These are phyloP conservation scores for Botrytis porri DNA, from an alignment of 2,329 filamentous ascomycete genomes.

Conservation along the genomic window DNA sequence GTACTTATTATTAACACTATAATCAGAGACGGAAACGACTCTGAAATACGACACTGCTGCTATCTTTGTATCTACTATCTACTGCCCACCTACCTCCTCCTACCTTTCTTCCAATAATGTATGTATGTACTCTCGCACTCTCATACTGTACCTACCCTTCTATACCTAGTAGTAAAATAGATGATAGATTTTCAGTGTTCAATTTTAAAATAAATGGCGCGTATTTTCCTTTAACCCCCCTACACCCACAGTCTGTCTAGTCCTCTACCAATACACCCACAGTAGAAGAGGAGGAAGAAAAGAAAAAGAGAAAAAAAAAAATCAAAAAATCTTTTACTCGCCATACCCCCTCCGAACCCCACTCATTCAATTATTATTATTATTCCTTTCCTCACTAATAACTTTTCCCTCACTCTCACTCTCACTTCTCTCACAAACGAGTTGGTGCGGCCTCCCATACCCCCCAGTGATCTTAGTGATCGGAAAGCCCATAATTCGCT, in stretches of 20 bases:
- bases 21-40: no score
- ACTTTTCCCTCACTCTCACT: not conserved
- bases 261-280: not conserved
- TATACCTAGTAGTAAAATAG: not conserved
- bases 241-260: not conserved
- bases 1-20: not conserved
- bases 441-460: constrained; percentile 1
- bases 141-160: no score
- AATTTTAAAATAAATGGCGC: not conserved
- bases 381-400: not conserved
- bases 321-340: not conserved
- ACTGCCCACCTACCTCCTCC: no score
- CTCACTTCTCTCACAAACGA: not conserved
- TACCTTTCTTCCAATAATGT: not conserved
- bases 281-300: not conserved
- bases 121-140: not conserved
- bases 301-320: not conserved
- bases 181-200: not conserved
- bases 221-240: not conserved
- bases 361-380: not conserved
- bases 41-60: not conserved
- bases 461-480: constrained; percentile 6
- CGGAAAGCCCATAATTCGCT: not conserved
- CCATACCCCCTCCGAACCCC: not conserved
- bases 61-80: no score